These are phyloP conservation scores for Aspergillus homomorphus DNA, from an alignment of 495 filamentous ascomycete genomes.

Conservation along the genomic window DNA sequence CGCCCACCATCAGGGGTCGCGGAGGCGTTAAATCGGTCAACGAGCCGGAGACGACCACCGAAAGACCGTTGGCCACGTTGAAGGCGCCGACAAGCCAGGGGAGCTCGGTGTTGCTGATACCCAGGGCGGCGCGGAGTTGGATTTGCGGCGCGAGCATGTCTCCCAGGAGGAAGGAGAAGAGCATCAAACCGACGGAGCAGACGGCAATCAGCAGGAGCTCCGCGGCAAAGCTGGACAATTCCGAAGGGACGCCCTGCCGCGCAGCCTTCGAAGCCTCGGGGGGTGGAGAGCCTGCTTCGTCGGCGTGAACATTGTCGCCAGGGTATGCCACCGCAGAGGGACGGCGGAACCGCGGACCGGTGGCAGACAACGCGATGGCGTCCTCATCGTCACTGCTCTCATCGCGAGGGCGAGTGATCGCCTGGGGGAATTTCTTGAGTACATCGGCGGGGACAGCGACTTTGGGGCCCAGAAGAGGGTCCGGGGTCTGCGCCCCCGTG, in stretches of 20 bases:
- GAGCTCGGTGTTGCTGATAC: constrained; percentile 35
- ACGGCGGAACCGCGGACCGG: background rate
- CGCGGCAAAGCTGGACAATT: constrained; percentile 30
- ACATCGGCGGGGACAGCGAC: constrained; percentile 1
- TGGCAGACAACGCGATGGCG: constrained; percentile 1
- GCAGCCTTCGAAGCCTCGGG: constrained; percentile 5
- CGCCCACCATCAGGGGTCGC: constrained; percentile 40
- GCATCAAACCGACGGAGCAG: constrained; percentile 44
- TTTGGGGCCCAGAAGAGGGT: constrained; percentile 12
- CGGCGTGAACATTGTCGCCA: background rate
- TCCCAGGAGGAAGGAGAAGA: constrained; percentile 46
- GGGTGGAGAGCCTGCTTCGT: constrained; percentile 8
- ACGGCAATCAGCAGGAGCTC: constrained; percentile 42
- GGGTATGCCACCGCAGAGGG: background rate
- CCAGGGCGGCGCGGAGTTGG: constrained; percentile 31
- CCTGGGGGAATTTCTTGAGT: constrained; percentile 6
- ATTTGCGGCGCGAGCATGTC: constrained; percentile 41
- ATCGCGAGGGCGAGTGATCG: background rate
- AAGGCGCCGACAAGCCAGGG: constrained; percentile 46
- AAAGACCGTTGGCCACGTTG: constrained; percentile 40
- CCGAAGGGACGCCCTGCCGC: constrained; percentile 34
- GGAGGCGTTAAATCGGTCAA: constrained; percentile 43
- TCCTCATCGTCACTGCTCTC: constrained; percentile 7
- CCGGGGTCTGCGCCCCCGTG: constrained; percentile 18
- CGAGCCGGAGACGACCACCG: constrained; percentile 44